phyloP scores from a whole-genome alignment of 305 asterid species.

The Fraxinus sp. region DNA sequence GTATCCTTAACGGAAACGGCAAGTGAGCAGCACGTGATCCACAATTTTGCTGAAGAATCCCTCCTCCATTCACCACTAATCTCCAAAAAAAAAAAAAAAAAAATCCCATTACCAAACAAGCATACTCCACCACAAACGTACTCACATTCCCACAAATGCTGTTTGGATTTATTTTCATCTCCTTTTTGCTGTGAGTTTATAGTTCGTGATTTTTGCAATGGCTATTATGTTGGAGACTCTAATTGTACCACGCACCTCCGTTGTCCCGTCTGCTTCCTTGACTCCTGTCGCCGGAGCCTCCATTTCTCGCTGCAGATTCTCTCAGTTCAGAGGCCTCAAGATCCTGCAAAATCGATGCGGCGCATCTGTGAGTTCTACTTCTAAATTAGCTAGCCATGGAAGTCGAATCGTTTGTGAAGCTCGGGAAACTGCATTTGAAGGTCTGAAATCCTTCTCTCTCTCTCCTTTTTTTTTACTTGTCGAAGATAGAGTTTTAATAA shows the following conservation, averaged over 20 bases:
- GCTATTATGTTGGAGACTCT: constrained; percentile 46
- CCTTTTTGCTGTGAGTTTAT: background rate
- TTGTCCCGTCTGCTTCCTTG: constrained; percentile 30
- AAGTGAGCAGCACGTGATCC: background rate
- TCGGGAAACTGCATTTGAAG: constrained; percentile 42
- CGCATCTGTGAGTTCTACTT: constrained; percentile 18
- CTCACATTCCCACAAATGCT: background rate
- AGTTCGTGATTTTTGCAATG: constrained; percentile 25
- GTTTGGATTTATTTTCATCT: background rate
- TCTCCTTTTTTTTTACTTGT: background rate
- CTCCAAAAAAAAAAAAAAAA: too few species aligned
- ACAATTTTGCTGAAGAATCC: background rate
- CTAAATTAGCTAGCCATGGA: constrained; percentile 32
- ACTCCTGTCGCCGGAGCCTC: constrained; percentile 28
- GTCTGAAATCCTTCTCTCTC: constrained; percentile 17
- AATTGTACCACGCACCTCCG: constrained; percentile 42
- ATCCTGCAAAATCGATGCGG: constrained; percentile 28
- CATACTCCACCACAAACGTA: background rate
- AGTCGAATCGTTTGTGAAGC: constrained; percentile 49
- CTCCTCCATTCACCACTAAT: too few species aligned
- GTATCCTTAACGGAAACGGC: background rate
- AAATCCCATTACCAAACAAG: constrained; percentile 7
- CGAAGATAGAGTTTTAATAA: too few species aligned
- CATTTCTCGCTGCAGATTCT: constrained; percentile 28
- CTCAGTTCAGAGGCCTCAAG: constrained; percentile 43